Conservation (phyloP, 1,284 basidiomycete species). For the Mycosarcoma mackinlayi region DNA sequence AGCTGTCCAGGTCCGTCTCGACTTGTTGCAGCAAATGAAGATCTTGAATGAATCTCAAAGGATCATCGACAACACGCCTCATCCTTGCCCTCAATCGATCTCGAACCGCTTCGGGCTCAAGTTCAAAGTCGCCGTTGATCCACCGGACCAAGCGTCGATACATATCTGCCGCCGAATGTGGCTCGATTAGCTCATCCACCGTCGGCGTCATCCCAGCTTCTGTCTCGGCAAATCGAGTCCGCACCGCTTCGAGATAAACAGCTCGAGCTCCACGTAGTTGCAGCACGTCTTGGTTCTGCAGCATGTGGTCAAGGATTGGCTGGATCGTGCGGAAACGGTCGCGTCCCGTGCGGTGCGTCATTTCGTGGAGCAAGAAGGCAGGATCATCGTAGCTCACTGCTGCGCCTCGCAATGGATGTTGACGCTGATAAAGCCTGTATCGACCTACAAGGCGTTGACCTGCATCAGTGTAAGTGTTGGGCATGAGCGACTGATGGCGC, state of each 20-base stretch:
- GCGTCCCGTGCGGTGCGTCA: background rate
- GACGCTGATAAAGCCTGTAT: background rate
- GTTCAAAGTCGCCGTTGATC: background rate
- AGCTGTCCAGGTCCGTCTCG: background rate
- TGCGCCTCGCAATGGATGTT: background rate
- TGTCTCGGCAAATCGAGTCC: background rate
- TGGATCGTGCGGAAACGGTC: slow-evolving; percentile 1
- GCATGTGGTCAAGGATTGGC: slow-evolving; percentile 5
- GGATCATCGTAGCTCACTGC: background rate
- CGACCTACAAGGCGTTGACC: background rate
- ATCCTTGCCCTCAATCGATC: background rate
- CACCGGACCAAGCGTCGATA: background rate
- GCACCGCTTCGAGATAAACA: background rate
- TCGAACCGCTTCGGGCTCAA: background rate
- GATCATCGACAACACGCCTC: background rate
- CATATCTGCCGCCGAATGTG: background rate
- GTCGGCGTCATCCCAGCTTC: background rate
- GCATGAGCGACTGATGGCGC: background rate
- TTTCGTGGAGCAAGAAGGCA: background rate
- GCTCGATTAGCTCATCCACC: background rate
- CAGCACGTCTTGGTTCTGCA: background rate
- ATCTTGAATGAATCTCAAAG: background rate
- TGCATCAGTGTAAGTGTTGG: background rate
- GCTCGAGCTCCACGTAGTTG: background rate
- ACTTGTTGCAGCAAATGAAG: background rate